Evolutionary conservation across 768 basidiomycete genomes (phyloP), one percentile per base, ranked within the genome.

Genomic region (Macrolepiota dolichaula): DNA sequence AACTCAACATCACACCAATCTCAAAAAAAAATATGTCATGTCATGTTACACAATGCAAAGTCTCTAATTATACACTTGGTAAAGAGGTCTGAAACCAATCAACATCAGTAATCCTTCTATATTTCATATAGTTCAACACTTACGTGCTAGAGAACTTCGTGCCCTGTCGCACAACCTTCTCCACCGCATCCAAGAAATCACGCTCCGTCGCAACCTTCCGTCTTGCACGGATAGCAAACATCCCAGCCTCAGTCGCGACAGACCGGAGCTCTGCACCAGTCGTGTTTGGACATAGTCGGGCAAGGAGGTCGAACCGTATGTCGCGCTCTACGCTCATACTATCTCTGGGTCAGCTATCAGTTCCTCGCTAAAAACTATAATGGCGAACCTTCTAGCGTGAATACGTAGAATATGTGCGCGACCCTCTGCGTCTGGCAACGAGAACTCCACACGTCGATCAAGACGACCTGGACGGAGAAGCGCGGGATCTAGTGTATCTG

Each of bases 211-310:
- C 95, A 1, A 98, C 94, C 74, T 98, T 98, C 74, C 97, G 82
- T 67, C 97, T 82, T 49, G 94, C 92, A 62, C 97, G 91, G 70
- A 99, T 99, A 1, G 97, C 96, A 76, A 96, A 99, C 97, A 99
- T 98, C n/a, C 97, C 97, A 51, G 97, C 97, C 83, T 99, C 96
- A 9, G 96, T 99, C 15, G 96, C 95, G 7, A 99, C 97, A 25
- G 93, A 94, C 51, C 96, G 88, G 61, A 99, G 75, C 75, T 99
- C 97, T n/a, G 97, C 97, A 62, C 97, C 97, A 11, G 97, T 98
- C 13, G 97, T 96, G 73, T 97, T 97, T 22, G 97, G 97, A 73
- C 97, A 99, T 61, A 99, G 76, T 38, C 97, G 88, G 11, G 96
- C 96, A 71, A 99, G 96, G 47, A 99, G 85, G 71, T 98, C 96